phyloP scores from a whole-genome alignment of 2,329 filamentous ascomycete genomes.

The Ophiostoma angusticollis region DNA sequence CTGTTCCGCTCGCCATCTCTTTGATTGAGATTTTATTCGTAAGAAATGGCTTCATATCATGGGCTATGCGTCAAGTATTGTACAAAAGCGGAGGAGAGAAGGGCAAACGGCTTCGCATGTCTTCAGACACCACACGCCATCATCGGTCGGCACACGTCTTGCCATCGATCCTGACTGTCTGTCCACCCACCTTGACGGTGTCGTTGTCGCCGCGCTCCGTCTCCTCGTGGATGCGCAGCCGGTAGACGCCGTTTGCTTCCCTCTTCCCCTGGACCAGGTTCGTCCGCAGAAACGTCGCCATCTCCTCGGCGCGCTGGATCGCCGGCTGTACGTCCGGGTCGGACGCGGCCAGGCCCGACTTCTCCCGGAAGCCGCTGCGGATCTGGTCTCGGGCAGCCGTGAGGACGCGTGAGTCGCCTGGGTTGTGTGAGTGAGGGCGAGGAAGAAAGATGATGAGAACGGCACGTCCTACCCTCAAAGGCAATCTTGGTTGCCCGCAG shows the following conservation, averaged over 20 bases:
- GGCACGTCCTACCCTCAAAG: slow-evolving; percentile 75
- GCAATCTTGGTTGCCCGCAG: slow-evolving; percentile 70
- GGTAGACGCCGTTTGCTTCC: slow-evolving; percentile 38
- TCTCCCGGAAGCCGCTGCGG: slow-evolving; percentile 59
- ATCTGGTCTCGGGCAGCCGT: slow-evolving; percentile 59
- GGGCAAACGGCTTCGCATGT: too few relatives aligned
- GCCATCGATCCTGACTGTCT: slow-evolving; percentile 20
- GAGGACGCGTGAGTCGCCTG: slow-evolving; percentile 36
- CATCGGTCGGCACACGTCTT: slow-evolving; percentile 21
- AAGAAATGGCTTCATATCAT: too few relatives aligned
- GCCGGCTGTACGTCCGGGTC: slow-evolving; percentile 48
- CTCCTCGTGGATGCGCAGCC: slow-evolving; percentile 76
- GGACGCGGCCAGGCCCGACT: slow-evolving; percentile 43
- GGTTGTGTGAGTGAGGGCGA: slow-evolving; percentile 1
- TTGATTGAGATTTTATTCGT: too few relatives aligned
- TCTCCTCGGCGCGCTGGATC: slow-evolving; percentile 68
- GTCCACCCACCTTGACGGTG: slow-evolving; percentile 54
- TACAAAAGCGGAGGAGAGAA: too few relatives aligned
- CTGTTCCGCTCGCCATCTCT: too few relatives aligned
- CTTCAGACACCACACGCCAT: too few relatives aligned
- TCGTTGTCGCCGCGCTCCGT: slow-evolving; percentile 93
- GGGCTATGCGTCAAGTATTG: too few relatives aligned
- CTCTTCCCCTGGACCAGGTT: slow-evolving; percentile 78
- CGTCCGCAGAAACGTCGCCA: slow-evolving; percentile 64
- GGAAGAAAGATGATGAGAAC: too few relatives aligned